phyloP scores from a whole-genome alignment of 768 basidiomycete genomes.

The Boletellus ananiceps region DNA sequence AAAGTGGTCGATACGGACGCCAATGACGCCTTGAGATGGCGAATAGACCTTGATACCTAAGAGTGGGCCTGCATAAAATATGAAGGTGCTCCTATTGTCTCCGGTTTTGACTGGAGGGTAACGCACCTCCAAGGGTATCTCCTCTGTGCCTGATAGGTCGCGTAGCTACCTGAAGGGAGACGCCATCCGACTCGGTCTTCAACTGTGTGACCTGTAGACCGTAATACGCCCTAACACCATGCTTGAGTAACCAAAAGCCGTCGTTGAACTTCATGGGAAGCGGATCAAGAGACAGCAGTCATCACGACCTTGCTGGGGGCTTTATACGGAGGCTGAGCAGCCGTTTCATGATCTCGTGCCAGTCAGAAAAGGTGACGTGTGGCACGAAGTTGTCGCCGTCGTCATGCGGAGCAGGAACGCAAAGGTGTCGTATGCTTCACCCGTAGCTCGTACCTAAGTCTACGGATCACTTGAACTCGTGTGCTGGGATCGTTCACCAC shows the following conservation, averaged over 20 bases:
- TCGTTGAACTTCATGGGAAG: slow-evolving; percentile 64
- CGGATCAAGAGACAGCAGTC: not conserved
- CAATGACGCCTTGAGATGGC: slow-evolving; percentile 52
- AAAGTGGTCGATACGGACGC: slow-evolving; percentile 55
- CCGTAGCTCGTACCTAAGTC: too few species aligned
- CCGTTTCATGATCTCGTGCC: not conserved
- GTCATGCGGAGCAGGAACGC: not conserved
- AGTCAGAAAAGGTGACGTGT: not conserved
- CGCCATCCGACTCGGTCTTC: slow-evolving; percentile 40
- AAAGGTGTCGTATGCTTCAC: too few species aligned
- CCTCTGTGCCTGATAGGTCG: slow-evolving; percentile 58
- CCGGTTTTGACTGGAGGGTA: not conserved
- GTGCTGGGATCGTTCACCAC: too few species aligned
- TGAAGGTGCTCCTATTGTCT: not conserved
- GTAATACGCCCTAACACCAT: slow-evolving; percentile 56
- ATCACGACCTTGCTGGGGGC: not conserved
- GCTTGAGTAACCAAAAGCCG: slow-evolving; percentile 65
- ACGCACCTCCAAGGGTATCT: slow-evolving; percentile 54
- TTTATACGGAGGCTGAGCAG: not conserved
- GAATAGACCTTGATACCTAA: slow-evolving; percentile 45
- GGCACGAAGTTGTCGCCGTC: too few species aligned
- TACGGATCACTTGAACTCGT: too few species aligned
- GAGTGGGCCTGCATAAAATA: slow-evolving; percentile 7
- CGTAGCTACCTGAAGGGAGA: slow-evolving; percentile 58
- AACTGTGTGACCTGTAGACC: slow-evolving; percentile 58